Evolutionary conservation across 1,284 basidiomycete genomes (phyloP).

Genomic region (Chalciporus sp.): DNA sequence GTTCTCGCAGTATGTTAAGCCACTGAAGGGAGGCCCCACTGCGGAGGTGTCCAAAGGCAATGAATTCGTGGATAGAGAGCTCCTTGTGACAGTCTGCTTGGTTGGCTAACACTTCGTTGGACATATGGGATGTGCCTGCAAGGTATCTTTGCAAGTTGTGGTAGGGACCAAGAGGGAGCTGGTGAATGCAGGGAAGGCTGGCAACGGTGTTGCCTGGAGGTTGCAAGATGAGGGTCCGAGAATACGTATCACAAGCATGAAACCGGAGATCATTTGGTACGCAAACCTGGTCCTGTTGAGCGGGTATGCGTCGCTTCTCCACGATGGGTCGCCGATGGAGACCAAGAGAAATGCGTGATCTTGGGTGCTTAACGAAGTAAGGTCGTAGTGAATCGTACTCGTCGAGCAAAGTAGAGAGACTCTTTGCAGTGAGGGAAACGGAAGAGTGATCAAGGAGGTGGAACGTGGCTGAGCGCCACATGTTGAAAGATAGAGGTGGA

Average conservation of each 20-base stretch:
- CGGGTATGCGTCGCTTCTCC: conserved; percentile 42
- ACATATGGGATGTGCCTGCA: conserved; percentile 37
- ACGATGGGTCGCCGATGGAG: no score
- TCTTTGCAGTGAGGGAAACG: background rate
- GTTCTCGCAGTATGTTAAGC: conserved; percentile 48
- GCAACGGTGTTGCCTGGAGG: conserved; percentile 18
- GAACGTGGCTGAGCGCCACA: conserved; percentile 49
- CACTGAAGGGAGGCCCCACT: conserved; percentile 48
- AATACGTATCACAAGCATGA: conserved; percentile 19
- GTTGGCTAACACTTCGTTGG: conserved; percentile 44
- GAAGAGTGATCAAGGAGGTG: conserved; percentile 39
- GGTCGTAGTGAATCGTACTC: conserved; percentile 7
- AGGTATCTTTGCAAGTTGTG: conserved; percentile 40
- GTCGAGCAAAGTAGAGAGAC: conserved; percentile 19
- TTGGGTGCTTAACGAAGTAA: conserved; percentile 13
- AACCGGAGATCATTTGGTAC: conserved; percentile 40
- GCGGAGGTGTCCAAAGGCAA: conserved; percentile 45
- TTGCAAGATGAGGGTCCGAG: background rate
- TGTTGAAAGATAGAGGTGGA: conserved; percentile 40
- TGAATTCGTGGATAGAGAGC: conserved; percentile 45
- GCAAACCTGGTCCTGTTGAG: conserved; percentile 25
- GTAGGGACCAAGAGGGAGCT: conserved; percentile 38
- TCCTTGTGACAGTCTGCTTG: conserved; percentile 41
- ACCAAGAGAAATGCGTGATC: conserved; percentile 37
- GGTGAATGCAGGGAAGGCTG: conserved; percentile 32